phyloP scores from a whole-genome alignment of 2,329 filamentous ascomycete genomes.

The Cordyceps fumosorosea region DNA sequence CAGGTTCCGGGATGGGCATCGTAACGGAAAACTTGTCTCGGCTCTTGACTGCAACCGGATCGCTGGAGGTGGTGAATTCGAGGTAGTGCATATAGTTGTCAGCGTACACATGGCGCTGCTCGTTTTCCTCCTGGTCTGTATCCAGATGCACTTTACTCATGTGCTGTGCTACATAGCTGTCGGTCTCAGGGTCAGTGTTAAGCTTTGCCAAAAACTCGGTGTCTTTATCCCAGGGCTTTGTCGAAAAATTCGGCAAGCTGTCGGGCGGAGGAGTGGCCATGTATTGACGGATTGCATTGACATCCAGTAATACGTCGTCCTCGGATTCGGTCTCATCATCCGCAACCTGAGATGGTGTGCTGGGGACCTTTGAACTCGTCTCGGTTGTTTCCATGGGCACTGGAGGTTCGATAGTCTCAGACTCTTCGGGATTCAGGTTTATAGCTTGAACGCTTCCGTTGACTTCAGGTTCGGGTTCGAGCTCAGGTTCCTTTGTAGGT shows the following conservation, averaged over 20 bases:
- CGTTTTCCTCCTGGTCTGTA: constrained; percentile 32
- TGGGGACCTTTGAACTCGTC: constrained; percentile 30
- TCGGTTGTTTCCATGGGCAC: constrained; percentile 24
- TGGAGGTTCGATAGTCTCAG: constrained; percentile 1
- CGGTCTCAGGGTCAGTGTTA: constrained; percentile 32
- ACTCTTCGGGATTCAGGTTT: neutral
- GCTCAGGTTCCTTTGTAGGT: neutral
- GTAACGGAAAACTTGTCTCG: constrained; percentile 45
- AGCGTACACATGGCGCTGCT: constrained; percentile 35
- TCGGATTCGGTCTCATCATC: constrained; percentile 51
- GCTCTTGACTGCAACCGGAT: constrained; percentile 48
- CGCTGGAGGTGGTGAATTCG: constrained; percentile 48
- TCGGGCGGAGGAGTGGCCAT: constrained; percentile 50
- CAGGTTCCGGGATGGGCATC: constrained; percentile 28
- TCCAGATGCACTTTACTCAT: constrained; percentile 36
- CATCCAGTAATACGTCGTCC: constrained; percentile 43
- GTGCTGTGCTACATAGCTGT: constrained; percentile 40
- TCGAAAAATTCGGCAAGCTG: constrained; percentile 42
- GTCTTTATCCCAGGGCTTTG: constrained; percentile 43
- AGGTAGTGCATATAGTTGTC: constrained; percentile 46
- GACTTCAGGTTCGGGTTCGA: neutral
- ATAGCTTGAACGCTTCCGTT: neutral
- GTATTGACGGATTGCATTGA: constrained; percentile 43
- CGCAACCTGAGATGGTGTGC: constrained; percentile 42
- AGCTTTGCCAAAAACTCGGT: constrained; percentile 36